Evolutionary conservation across 192 early-diverging fungal genomes (phyloP).

Genomic region (Entomortierella parvispora): DNA sequence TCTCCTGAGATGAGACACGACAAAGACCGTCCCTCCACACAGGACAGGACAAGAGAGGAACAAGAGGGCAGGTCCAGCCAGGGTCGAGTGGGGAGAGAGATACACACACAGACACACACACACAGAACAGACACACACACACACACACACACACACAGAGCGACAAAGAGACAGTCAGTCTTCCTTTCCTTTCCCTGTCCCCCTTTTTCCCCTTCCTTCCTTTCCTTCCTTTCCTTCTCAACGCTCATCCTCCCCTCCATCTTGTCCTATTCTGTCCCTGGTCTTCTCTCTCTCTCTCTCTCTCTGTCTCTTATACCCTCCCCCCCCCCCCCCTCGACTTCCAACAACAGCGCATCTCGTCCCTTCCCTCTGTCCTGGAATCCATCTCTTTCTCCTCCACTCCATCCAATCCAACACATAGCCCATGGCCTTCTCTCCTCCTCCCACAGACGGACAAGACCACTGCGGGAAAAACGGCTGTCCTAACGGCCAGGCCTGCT

Average conservation of each 20-base stretch:
- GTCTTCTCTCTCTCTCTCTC: neutral
- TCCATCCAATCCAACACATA: neutral
- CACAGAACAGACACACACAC: too few relatives aligned
- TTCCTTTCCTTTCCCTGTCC: neutral
- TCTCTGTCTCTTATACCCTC: neutral
- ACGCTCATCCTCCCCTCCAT: neutral
- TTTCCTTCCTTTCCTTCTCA: neutral
- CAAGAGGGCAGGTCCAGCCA: too few relatives aligned
- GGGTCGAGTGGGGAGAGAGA: too few relatives aligned
- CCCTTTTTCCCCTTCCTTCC: neutral
- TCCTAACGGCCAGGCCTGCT: constrained; percentile 3
- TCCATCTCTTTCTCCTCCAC: neutral
- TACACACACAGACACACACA: too few relatives aligned
- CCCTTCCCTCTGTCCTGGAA: too few relatives aligned
- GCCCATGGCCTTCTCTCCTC: constrained; percentile 8
- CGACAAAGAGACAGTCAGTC: neutral
- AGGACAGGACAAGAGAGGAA: too few relatives aligned
- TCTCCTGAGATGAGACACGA: too few relatives aligned
- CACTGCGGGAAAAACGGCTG: constrained; percentile 15
- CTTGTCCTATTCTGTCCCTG: neutral
- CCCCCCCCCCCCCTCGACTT: neutral
- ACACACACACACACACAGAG: too few relatives aligned
- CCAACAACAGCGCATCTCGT: neutral
- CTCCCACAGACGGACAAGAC: constrained; percentile 18
- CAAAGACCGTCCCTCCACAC: too few relatives aligned